Conservation (phyloP, 140 eudicot genomes). For the Anethum foeniculum region DNA sequence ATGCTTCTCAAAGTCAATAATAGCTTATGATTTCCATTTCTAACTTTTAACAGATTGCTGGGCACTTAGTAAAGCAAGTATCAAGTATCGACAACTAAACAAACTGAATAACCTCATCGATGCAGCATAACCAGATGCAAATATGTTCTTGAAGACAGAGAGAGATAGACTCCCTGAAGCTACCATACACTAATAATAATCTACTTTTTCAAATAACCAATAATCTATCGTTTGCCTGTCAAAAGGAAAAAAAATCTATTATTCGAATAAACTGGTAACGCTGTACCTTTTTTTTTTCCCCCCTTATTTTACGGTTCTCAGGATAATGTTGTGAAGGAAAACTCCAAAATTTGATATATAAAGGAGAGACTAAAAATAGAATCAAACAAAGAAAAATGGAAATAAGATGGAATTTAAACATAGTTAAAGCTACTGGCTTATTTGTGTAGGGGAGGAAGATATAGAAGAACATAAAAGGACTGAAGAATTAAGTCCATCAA, state of each 20-base stretch:
- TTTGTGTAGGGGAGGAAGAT: neutral
- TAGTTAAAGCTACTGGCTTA: neutral
- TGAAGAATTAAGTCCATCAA: neutral
- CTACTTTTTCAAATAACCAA: neutral
- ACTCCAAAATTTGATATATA: neutral
- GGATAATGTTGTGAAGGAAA: neutral
- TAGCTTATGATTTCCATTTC: neutral
- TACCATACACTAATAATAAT: neutral
- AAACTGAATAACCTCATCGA: neutral
- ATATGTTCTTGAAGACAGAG: neutral
- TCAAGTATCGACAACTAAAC: neutral
- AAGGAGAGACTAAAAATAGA: neutral
- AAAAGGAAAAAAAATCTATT: neutral
- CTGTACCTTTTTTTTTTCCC: neutral
- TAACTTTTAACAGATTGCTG: neutral
- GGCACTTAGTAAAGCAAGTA: neutral
- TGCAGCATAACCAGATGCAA: neutral
- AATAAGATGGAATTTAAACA: neutral
- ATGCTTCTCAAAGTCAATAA: neutral
- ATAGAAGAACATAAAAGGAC: neutral
- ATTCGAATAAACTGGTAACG: neutral
- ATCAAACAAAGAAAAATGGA: neutral
- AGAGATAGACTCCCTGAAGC: neutral
- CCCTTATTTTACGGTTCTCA: neutral
- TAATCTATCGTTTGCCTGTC: neutral